phyloP scores from a whole-genome alignment of 2,329 filamentous ascomycete genomes.

The Paecilomyces dactylethromorphus region DNA sequence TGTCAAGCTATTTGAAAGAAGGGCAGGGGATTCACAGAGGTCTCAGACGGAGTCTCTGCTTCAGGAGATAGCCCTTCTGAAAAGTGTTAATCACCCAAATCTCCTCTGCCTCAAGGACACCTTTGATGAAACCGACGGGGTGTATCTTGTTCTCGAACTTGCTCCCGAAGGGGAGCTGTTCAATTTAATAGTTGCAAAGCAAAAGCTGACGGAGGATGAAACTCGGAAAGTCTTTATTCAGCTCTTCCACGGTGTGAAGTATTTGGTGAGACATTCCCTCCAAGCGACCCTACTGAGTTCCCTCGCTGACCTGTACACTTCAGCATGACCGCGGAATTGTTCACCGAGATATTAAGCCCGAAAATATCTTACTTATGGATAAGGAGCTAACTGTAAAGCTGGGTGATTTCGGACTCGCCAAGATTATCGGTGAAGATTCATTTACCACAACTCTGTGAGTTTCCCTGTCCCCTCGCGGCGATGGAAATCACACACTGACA shows the following conservation, averaged over 20 bases:
- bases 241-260: constrained; percentile 89
- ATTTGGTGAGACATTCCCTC: constrained; percentile 60
- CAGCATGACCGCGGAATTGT: constrained; percentile 97
- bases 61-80: constrained; percentile 92
- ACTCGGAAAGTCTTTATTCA: constrained; percentile 83
- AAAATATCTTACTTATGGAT: constrained; percentile 87
- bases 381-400: constrained; percentile 82
- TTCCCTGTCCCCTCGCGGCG: background rate
- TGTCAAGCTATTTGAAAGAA: constrained; percentile 91
- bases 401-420: constrained; percentile 92
- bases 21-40: constrained; percentile 71
- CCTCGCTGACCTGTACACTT: constrained; percentile 5
- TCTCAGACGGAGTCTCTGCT: constrained; percentile 81
- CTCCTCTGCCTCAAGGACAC: constrained; percentile 91
- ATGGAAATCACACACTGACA: constrained; percentile 14
- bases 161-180: constrained; percentile 92
- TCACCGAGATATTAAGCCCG: constrained; percentile 94
- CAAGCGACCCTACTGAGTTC: background rate
- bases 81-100: constrained; percentile 94
- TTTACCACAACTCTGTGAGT: constrained; percentile 85
- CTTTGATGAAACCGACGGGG: constrained; percentile 83
- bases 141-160: constrained; percentile 86
- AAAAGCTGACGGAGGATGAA: constrained; percentile 79
- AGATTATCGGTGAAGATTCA: constrained; percentile 97
- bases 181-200: constrained; percentile 86